phyloP scores from a whole-genome alignment of 108 stramenopile genomes.

The Parietichytrium sp. region DNA sequence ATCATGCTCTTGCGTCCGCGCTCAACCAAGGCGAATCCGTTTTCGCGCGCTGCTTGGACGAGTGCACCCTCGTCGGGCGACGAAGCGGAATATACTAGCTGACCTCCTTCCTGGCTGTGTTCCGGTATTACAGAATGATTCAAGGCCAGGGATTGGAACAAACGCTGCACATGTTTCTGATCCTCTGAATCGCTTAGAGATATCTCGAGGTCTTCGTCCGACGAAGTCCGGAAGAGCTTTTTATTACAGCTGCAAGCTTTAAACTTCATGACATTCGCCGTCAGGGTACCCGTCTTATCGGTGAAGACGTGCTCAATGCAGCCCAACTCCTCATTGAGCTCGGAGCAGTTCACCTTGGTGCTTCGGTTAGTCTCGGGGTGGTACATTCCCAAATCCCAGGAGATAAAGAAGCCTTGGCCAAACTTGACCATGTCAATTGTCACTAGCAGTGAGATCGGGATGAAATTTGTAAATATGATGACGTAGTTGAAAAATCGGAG shows the following conservation, averaged over 20 bases:
- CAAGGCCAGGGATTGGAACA: slow-evolving; percentile 67
- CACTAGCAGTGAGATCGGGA: slow-evolving; percentile 52
- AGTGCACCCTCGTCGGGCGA: slow-evolving; percentile 43
- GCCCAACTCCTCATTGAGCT: slow-evolving; percentile 45
- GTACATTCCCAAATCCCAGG: slow-evolving; percentile 46
- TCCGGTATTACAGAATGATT: slow-evolving; percentile 54
- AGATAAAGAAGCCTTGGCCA: slow-evolving; percentile 39
- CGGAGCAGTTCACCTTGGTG: slow-evolving; percentile 34
- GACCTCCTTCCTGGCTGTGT: slow-evolving; percentile 23
- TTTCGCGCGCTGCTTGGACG: neutral
- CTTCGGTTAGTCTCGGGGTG: neutral
- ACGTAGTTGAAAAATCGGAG: slow-evolving; percentile 69
- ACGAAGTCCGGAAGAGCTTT: slow-evolving; percentile 72
- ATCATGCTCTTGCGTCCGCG: neutral
- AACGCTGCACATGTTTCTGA: no score
- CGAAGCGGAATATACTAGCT: slow-evolving; percentile 54
- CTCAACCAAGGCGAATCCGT: neutral
- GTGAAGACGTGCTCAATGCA: slow-evolving; percentile 52
- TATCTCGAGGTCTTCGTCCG: no score
- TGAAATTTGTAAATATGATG: slow-evolving; percentile 61
- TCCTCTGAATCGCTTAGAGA: no score
- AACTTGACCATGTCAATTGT: slow-evolving; percentile 47
- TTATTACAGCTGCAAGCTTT: slow-evolving; percentile 86
- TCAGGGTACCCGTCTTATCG: slow-evolving; percentile 60
- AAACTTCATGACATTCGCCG: slow-evolving; percentile 68